Evolutionary conservation across 352 stramenopile genomes (phyloP), one percentile per base, ranked within the genome.

Genomic region (Globisporangium cylindrosporum): DNA sequence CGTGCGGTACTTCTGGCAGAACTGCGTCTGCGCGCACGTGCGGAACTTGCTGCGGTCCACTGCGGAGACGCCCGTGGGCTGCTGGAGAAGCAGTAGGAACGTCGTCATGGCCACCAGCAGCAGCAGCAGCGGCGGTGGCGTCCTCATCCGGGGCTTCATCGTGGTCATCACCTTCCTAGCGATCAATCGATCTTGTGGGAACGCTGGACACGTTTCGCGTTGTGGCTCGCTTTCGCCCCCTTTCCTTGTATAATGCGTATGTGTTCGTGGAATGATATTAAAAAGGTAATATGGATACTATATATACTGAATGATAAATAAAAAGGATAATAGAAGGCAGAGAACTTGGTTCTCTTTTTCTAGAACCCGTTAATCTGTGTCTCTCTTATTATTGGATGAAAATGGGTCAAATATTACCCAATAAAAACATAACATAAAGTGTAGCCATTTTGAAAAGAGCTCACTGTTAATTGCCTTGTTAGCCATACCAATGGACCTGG

Each of bases 41-140:
- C 97, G 84, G 81, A 99, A 99, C 85, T 99, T 99, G 65, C 76
- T 96, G 72, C 90, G 86, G 79, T 99, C 98, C 14, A 99, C 98
- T 9, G 90, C 95, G 12, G 18, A 54, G 22, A 70, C 51, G 22
- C 32, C 15, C n/a, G 29, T 15, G 6, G 43, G 54, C 18, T 59
- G 41, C 12, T 51, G 43, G 5, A 68, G 22, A 15, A 61, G 36
- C n/a, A 70, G 32, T 6, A 64, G 25, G 43, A 62, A 20, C 14
- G 46, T 32, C 15, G 53, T 24, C 20, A 29, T 36, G 24, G 48
- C 4, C 27, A 34, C 55, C 14, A 66, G 34, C 58, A 43, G 20
- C 38, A 43, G n/a, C 25, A 70, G 6, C 32, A 41, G 36, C 32
- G 32, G 36, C 48, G 24, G 20, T 27, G 15, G 36, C 57, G 2